Evolutionary conservation across 2,329 filamentous ascomycete genomes (phyloP).

Genomic region (Phoma sp.): DNA sequence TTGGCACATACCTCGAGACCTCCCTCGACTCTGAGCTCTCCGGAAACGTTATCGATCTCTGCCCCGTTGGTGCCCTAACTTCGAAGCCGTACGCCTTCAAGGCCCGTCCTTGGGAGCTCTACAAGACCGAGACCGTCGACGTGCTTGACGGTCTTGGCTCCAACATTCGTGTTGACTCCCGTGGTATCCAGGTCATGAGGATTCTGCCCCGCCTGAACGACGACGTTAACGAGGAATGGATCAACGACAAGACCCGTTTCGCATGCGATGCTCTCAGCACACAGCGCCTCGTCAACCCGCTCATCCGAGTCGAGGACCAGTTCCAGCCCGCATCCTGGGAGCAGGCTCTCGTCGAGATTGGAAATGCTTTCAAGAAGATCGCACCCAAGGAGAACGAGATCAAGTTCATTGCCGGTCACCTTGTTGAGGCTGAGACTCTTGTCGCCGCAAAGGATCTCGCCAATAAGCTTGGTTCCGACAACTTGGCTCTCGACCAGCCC

Average conservation of each 20-base stretch:
- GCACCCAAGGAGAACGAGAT: constrained; percentile 91
- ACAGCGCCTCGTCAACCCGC: constrained; percentile 89
- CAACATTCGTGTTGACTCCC: constrained; percentile 91
- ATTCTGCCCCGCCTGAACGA: constrained; percentile 93
- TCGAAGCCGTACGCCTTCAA: constrained; percentile 99
- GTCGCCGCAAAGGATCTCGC: constrained; percentile 97
- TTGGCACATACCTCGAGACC: constrained; percentile 95
- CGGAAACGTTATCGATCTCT: constrained; percentile 96
- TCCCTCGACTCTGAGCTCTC: constrained; percentile 95
- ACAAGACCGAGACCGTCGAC: constrained; percentile 95
- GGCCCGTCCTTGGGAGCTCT: constrained; percentile 94
- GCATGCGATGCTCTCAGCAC: constrained; percentile 97
- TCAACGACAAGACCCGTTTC: constrained; percentile 97
- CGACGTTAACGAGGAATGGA: constrained; percentile 99
- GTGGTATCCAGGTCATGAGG: constrained; percentile 95
- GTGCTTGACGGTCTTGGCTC: constrained; percentile 92
- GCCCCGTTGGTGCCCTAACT: constrained; percentile 93
- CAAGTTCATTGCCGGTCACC: constrained; percentile 90
- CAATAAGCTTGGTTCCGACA: constrained; percentile 96
- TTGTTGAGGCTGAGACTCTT: constrained; percentile 90
- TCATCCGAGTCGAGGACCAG: constrained; percentile 86
- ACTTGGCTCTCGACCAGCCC: constrained; percentile 90
- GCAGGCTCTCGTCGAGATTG: constrained; percentile 88
- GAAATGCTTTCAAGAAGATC: constrained; percentile 78
- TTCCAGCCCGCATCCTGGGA: constrained; percentile 96